phyloP scores from a whole-genome alignment of 495 filamentous ascomycete genomes.

The Neurospora sp. region DNA sequence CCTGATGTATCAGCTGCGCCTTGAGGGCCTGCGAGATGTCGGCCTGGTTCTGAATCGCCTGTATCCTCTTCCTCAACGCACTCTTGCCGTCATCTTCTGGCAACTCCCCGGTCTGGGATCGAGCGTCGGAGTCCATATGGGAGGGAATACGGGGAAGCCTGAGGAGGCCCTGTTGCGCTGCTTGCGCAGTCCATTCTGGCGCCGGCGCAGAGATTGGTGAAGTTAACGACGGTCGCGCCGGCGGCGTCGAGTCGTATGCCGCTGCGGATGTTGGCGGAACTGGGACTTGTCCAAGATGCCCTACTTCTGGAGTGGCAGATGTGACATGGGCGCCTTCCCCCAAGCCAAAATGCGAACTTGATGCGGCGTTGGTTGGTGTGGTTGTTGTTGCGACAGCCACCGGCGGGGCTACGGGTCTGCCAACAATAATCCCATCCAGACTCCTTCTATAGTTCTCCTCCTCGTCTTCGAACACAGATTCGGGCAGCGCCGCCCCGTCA shows the following conservation, averaged over 20 bases:
- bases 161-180: neutral
- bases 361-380: neutral
- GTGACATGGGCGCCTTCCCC: neutral
- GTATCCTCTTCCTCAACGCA: conserved; percentile 61
- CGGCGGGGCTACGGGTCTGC: neutral
- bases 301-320: neutral
- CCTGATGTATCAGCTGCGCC: conserved; percentile 69
- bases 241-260: neutral
- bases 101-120: conserved; percentile 28
- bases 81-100: conserved; percentile 94
- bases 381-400: neutral
- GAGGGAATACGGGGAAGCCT: neutral
- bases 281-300: neutral
- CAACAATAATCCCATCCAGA: neutral
- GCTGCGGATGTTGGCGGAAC: neutral
- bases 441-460: neutral
- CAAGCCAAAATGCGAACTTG: neutral
- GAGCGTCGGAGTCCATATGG: conserved; percentile 2
- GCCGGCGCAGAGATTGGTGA: neutral
- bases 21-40: conserved; percentile 60
- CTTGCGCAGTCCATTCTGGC: neutral
- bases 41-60: conserved; percentile 54
- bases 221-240: neutral
- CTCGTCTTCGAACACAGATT: conserved; percentile 12
- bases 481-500: neutral